Evolutionary conservation across 768 basidiomycete species (phyloP), one percentile per base, ranked within the genome.

Genomic region (Lactarius akahatsu): DNA sequence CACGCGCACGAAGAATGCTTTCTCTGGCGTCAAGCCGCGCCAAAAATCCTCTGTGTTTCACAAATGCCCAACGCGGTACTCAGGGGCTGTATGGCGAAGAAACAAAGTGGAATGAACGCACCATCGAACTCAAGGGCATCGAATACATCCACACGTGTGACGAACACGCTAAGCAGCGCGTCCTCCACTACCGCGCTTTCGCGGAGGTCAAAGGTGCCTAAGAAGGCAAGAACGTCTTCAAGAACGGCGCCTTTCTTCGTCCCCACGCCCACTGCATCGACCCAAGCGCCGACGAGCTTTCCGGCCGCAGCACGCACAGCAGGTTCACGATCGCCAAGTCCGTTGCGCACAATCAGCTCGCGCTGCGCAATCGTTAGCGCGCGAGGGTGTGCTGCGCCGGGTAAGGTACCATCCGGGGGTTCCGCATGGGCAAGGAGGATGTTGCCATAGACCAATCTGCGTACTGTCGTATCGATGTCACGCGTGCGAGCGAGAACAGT

Each of bases 301-400:
- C 83, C 87, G 0, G 94, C 89, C 0, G 92, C 92, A 20, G 82
- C 77, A 36, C 87, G 82, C 2, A 98, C 94, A 1, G 77, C 74
- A 0, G 82, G 78, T 65, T 97, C 94, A 32, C 96, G 85, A 76
- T 98, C 96, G 0, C 91, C 88, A 3, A 98, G 80, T 2, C 96
- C 96, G 72, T 91, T 86, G 23, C 84, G 83, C 2, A 96, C 85
- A 57, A 96, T 84, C 28, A 84, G 78, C 71, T 94, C 91, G 13
- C 95, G 81, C 71, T 96, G 91, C 0, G 82, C 77, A 32, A 92
- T 86, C 2, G 82, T 84, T 45, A 98, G 79, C 3, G 80, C 80
- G 3, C 83, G 80, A 0, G 89, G 89, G 68, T 95, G 86, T 1
- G 86, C 85, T 57, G 87, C 81, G 69, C 69, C 80, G 76, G 64